Conservation (phyloP, 2,329 filamentous ascomycete species). For the Fusarium camptoceras region DNA sequence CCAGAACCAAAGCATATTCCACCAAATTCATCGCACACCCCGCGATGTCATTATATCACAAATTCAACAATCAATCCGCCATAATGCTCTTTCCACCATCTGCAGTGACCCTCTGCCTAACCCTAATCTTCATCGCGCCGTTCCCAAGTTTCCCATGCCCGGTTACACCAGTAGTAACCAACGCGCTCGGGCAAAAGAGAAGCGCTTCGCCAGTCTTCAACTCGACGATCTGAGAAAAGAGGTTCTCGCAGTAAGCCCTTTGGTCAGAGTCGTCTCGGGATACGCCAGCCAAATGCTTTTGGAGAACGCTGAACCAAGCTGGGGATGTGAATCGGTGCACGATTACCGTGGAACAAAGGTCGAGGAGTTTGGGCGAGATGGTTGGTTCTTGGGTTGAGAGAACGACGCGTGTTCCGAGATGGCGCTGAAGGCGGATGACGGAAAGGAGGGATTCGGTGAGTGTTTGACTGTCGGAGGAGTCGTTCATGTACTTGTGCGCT, state of each 20-base stretch:
- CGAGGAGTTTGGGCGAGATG: not conserved
- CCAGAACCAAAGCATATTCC: not conserved
- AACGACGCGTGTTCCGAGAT: not conserved
- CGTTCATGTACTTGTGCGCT: constrained; percentile 5
- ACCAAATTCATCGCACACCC: not conserved
- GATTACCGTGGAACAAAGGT: not conserved
- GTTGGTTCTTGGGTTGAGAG: constrained; percentile 5
- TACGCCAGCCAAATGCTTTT: not conserved
- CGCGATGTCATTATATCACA: fast-evolving
- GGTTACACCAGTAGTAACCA: not conserved
- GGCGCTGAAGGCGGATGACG: not conserved
- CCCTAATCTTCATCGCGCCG: not conserved
- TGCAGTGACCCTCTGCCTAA: not conserved
- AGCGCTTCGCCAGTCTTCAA: not conserved
- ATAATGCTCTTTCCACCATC: not conserved
- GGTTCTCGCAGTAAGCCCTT: not conserved
- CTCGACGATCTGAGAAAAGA: not conserved
- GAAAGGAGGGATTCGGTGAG: not conserved
- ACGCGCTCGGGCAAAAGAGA: not conserved
- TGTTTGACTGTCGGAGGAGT: not conserved
- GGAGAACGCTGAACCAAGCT: not conserved
- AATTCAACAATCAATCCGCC: not conserved
- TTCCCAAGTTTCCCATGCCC: not conserved
- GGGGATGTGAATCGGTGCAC: not conserved
- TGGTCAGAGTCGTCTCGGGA: not conserved